A percentile compares a stretch with the other conserved stretches of the same genome.
These are phyloP conservation scores for Macrophomina pseudophaseolina DNA, from an alignment of 2,329 filamentous ascomycete species.

Conservation along the genomic window DNA sequence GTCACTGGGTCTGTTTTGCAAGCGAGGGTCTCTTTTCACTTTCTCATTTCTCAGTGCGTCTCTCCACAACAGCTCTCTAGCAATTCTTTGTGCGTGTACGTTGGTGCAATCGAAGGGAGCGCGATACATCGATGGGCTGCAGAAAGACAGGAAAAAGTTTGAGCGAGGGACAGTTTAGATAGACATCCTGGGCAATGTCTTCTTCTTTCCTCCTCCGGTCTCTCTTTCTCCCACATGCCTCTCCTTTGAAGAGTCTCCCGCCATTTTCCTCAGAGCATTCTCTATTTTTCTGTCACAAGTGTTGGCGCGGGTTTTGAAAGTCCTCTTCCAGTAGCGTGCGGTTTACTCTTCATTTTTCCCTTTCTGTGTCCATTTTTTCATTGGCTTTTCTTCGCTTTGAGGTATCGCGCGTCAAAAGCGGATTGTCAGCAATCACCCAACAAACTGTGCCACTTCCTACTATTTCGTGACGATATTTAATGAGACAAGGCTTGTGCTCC, in stretches of 20 bases:
- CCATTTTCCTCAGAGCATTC: conserved; percentile 14
- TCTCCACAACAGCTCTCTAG: conserved; percentile 23
- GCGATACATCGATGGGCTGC: conserved; percentile 12
- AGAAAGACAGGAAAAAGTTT: not conserved
- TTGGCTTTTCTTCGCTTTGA: conserved; percentile 2
- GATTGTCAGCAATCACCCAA: conserved; percentile 11
- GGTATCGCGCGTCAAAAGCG: conserved; percentile 24
- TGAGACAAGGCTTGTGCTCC: not conserved
- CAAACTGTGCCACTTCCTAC: not conserved
- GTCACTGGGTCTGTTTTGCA: conserved; percentile 23
- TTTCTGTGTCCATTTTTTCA: conserved; percentile 15
- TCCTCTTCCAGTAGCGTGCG: conserved; percentile 8
- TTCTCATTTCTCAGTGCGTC: conserved; percentile 17
- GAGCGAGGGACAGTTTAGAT: conserved; percentile 5
- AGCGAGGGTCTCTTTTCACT: conserved; percentile 21
- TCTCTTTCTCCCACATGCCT: conserved; percentile 24
- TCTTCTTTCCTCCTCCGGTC: conserved; percentile 2
- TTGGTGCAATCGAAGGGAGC: conserved; percentile 25
- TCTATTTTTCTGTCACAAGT: conserved; percentile 13
- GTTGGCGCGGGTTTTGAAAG: conserved; percentile 12
- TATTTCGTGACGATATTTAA: not conserved
- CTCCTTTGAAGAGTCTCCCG: conserved; percentile 18
- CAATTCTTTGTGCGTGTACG: conserved; percentile 24
- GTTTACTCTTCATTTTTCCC: conserved; percentile 11
- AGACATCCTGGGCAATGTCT: conserved; percentile 24